A percentile compares a stretch with the other conserved stretches of the same genome.
Evolutionary conservation across 2,329 filamentous ascomycete genomes (phyloP).

Genomic region (Colletotrichum melonis): DNA sequence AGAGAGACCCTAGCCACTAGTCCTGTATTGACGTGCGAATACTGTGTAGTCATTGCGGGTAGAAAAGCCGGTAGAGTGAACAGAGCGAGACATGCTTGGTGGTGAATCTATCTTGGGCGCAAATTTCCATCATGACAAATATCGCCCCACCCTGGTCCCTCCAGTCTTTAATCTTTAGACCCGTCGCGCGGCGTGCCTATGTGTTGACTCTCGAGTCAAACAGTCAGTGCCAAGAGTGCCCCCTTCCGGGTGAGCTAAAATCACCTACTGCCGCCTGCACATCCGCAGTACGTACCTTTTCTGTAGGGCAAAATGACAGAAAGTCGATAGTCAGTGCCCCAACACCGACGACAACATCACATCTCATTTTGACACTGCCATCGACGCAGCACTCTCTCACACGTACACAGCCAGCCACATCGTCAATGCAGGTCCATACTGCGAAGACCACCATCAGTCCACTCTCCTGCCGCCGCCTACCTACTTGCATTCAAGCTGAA

Average conservation of each 20-base stretch:
- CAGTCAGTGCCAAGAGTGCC: neutral
- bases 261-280: neutral
- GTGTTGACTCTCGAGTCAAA: neutral
- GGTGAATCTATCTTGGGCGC: neutral
- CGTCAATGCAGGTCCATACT: neutral
- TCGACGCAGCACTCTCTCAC: neutral
- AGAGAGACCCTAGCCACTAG: neutral
- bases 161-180: neutral
- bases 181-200: too few species aligned
- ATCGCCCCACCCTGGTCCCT: neutral
- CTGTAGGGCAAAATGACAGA: neutral
- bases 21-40: neutral
- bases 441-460: neutral
- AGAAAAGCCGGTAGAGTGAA: neutral
- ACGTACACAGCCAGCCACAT: neutral
- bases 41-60: too few species aligned
- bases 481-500: neutral
- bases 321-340: neutral
- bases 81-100: neutral
- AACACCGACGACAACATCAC: neutral
- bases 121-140: conserved; percentile 25
- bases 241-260: neutral
- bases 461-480: neutral
- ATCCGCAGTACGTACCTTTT: neutral
- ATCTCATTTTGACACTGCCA: neutral